These are phyloP conservation scores for Fusarium foetens DNA, from an alignment of 2,329 filamentous ascomycete genomes.

Conservation along the genomic window DNA sequence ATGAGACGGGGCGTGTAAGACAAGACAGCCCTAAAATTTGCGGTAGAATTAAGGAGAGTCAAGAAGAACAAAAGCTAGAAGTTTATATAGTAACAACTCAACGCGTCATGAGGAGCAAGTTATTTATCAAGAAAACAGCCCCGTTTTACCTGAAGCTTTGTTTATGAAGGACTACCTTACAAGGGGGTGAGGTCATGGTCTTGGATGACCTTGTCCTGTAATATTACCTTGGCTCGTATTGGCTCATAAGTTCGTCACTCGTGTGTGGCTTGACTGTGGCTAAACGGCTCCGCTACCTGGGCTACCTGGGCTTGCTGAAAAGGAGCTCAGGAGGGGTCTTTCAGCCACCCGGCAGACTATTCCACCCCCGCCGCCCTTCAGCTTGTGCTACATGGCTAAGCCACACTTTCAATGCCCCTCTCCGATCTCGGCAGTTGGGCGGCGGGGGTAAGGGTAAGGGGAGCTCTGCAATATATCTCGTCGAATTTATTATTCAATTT, in stretches of 20 bases:
- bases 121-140: constrained; percentile 16
- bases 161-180: constrained; percentile 29
- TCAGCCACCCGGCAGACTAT: neutral
- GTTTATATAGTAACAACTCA: constrained; percentile 21
- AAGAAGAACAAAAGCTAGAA: constrained; percentile 27
- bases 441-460: neutral
- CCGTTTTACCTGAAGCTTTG: constrained; percentile 23
- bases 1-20: constrained; percentile 8
- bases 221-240: constrained; percentile 32
- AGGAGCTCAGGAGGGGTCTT: constrained; percentile 28
- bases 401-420: neutral
- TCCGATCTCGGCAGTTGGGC: neutral
- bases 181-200: constrained; percentile 38
- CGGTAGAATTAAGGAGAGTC: constrained; percentile 35
- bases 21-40: neutral
- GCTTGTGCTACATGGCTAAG: neutral
- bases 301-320: neutral
- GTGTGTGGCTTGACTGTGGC: constrained; percentile 39
- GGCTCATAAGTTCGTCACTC: neutral
- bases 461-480: neutral
- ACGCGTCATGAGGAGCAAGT: constrained; percentile 23
- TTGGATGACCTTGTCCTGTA: constrained; percentile 16
- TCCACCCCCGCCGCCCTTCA: neutral
- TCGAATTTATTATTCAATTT: neutral
- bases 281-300: neutral